Evolutionary conservation across 108 stramenopile genomes (phyloP).

Genomic region (Aurantiochytrium sp.): DNA sequence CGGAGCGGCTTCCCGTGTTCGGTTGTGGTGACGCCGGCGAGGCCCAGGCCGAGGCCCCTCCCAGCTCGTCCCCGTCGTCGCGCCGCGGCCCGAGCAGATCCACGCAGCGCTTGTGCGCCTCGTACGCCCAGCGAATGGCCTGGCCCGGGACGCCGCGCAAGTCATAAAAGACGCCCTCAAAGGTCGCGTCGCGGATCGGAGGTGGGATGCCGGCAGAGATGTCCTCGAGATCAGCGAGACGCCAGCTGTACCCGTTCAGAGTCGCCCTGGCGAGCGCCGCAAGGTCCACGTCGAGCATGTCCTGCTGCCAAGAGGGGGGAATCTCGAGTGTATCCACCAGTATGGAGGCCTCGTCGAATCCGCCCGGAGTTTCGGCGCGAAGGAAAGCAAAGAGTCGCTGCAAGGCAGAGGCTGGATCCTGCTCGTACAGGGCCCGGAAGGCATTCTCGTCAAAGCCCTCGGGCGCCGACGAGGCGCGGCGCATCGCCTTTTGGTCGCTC

Average conservation of each 20-base stretch:
- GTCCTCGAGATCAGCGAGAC: neutral
- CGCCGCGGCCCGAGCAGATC: neutral
- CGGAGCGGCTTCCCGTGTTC: neutral
- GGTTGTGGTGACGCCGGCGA: too few relatives aligned
- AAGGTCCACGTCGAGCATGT: neutral
- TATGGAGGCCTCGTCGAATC: neutral
- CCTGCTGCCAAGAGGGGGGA: neutral
- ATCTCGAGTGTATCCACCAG: neutral
- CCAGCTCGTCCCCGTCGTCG: neutral
- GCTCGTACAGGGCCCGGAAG: neutral
- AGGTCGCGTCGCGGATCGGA: neutral
- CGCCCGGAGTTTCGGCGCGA: too few relatives aligned
- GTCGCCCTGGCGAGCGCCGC: neutral
- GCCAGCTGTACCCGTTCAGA: neutral
- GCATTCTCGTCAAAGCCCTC: neutral
- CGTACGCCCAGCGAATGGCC: neutral
- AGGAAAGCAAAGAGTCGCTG: neutral
- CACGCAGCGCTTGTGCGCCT: neutral
- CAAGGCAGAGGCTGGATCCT: neutral
- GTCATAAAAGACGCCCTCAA: neutral
- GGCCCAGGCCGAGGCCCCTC: neutral
- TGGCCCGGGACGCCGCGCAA: constrained; percentile 16
- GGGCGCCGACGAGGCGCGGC: too few relatives aligned
- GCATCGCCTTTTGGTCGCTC: too few relatives aligned
- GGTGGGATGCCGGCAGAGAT: neutral